Evolutionary conservation across 257 asterid species (phyloP).

Genomic region (Nyctanthes arbortristis): DNA sequence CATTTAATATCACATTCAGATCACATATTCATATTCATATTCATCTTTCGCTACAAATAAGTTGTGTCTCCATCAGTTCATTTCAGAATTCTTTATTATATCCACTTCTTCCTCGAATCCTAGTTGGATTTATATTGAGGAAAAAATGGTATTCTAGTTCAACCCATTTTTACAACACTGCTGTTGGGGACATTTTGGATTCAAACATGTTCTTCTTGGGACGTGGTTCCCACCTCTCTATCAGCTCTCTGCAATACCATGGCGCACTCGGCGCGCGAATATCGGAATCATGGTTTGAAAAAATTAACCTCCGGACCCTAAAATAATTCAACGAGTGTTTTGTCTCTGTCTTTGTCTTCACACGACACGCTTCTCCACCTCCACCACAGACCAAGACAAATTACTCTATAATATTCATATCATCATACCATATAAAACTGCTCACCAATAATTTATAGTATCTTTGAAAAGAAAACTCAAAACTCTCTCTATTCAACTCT

Average conservation of each 20-base stretch:
- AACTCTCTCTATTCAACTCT: background rate
- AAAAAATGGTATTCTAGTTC: no score
- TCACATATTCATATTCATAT: no score
- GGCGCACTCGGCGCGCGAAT: background rate
- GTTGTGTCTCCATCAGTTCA: no score
- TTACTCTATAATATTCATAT: background rate
- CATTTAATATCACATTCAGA: no score
- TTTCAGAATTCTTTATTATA: no score
- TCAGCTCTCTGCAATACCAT: background rate
- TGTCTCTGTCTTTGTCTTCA: background rate
- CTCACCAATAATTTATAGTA: background rate
- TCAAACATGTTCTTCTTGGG: background rate
- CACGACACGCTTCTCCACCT: slow-evolving; percentile 1
- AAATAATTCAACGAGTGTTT: background rate
- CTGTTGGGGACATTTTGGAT: background rate
- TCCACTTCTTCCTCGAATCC: no score
- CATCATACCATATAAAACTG: background rate
- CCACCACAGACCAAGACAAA: background rate
- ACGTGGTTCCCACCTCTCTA: background rate
- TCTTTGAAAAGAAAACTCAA: background rate
- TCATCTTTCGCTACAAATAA: no score
- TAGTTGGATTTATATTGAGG: no score
- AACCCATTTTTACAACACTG: background rate
- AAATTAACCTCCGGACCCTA: background rate
- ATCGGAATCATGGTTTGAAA: slow-evolving; percentile 3